Percentiles rank a stretch among this genome's conserved stretches.
Evolutionary conservation across 768 basidiomycete species (phyloP).

Genomic region (Pleurotus giganteus): DNA sequence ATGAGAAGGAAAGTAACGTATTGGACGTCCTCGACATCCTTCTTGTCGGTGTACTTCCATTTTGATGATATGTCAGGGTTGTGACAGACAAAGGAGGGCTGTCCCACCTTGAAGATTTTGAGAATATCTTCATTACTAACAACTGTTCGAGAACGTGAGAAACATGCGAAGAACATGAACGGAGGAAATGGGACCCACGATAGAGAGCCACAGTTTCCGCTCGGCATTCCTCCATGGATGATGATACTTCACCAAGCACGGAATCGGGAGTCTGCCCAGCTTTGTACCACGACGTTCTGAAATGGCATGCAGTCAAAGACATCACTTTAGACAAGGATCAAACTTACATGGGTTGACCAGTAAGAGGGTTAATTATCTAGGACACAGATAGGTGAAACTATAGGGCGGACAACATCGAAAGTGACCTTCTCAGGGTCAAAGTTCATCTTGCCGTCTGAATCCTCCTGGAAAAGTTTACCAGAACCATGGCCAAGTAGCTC

Average conservation of each 20-base stretch:
- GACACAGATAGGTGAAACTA: not conserved
- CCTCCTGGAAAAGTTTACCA: slow-evolving; percentile 81
- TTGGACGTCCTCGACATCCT: slow-evolving; percentile 76
- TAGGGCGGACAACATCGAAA: slow-evolving; percentile 1
- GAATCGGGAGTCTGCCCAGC: slow-evolving; percentile 82
- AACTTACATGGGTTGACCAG: slow-evolving; percentile 68
- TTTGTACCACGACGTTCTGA: slow-evolving; percentile 83
- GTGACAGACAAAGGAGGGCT: not conserved
- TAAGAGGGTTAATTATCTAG: slow-evolving; percentile 80
- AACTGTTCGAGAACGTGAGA: slow-evolving; percentile 37
- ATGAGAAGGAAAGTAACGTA: slow-evolving; percentile 81
- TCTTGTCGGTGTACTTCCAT: slow-evolving; percentile 58
- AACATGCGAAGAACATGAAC: not conserved
- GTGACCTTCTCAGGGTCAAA: slow-evolving; percentile 69
- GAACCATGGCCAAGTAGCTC: slow-evolving; percentile 86
- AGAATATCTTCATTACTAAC: slow-evolving; percentile 75
- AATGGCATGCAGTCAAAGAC: not conserved
- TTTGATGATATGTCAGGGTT: not conserved
- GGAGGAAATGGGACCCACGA: slow-evolving; percentile 43
- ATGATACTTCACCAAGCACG: slow-evolving; percentile 83
- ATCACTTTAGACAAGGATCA: slow-evolving; percentile 1
- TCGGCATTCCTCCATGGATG: slow-evolving; percentile 92
- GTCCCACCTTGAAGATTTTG: slow-evolving; percentile 72
- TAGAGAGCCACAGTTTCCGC: slow-evolving; percentile 85
- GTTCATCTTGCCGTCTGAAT: slow-evolving; percentile 73